Conservation (phyloP, 2,329 filamentous ascomycete species). For the Sarocladiaceae sp. region DNA sequence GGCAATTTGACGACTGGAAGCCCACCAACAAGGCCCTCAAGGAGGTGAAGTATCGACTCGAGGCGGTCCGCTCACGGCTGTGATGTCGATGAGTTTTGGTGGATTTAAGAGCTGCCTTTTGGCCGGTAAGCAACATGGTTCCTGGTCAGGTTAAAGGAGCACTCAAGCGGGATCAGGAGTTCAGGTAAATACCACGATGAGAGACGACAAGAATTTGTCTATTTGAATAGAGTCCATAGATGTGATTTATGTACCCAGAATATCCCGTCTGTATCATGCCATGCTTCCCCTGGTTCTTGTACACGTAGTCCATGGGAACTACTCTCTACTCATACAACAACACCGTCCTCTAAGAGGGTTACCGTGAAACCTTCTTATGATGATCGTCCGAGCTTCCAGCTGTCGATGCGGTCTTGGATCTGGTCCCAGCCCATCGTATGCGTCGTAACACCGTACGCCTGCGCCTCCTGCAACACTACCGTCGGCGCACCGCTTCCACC, state of each 20-base stretch:
- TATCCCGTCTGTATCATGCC: not conserved
- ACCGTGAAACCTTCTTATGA: not conserved
- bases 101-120: not conserved
- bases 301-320: not conserved
- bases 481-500: constrained; percentile 82
- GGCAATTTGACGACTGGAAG: constrained; percentile 89
- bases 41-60: constrained; percentile 91
- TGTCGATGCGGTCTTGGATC: constrained; percentile 78
- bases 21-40: constrained; percentile 84
- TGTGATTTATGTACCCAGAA: not conserved
- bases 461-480: constrained; percentile 88
- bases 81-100: not conserved
- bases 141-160: too few relatives aligned
- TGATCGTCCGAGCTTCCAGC: constrained; percentile 64
- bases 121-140: not conserved
- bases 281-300: not conserved
- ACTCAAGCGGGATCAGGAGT: not conserved
- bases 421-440: constrained; percentile 76
- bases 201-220: constrained; percentile 1
- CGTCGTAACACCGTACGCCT: constrained; percentile 61
- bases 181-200: constrained; percentile 3
- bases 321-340: constrained; percentile 4
- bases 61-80: constrained; percentile 80
- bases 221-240: constrained; percentile 4
- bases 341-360: not conserved